A percentile compares a stretch with the other conserved stretches of the same genome.
These are phyloP conservation scores for Endothia cerciana DNA, from an alignment of 2,329 filamentous ascomycete genomes.

Conservation along the genomic window DNA sequence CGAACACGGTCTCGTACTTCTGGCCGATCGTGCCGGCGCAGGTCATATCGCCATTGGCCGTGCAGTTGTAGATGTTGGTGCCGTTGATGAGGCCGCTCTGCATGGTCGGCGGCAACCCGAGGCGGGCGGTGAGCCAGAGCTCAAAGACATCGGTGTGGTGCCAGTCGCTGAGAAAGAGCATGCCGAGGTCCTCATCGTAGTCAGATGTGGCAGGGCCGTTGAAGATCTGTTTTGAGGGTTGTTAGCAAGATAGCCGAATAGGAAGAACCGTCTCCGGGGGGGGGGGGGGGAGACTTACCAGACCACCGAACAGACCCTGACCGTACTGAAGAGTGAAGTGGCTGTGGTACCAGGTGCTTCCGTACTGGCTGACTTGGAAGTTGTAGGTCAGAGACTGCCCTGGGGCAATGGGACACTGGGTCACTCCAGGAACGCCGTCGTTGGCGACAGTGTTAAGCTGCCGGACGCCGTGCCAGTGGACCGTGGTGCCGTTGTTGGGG, in stretches of 20 bases:
- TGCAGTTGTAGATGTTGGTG: constrained; percentile 30
- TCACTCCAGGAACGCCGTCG: constrained; percentile 48
- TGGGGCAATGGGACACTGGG: constrained; percentile 47
- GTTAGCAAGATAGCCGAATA: background rate
- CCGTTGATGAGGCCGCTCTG: constrained; percentile 31
- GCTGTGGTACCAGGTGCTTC: constrained; percentile 44
- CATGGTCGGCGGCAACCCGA: constrained; percentile 32
- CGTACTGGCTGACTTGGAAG: constrained; percentile 41
- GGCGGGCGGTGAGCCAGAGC: constrained; percentile 31
- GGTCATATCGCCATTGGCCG: constrained; percentile 5
- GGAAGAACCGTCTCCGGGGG: background rate
- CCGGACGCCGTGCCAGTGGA: constrained; percentile 54
- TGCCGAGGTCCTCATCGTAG: constrained; percentile 55
- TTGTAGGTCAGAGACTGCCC: constrained; percentile 39
- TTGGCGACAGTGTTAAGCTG: constrained; percentile 47
- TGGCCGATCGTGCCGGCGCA: constrained; percentile 33
- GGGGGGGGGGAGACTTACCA: constrained; percentile 5
- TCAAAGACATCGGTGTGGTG: constrained; percentile 40
- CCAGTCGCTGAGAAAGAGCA: constrained; percentile 55
- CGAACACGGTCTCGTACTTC: constrained; percentile 37
- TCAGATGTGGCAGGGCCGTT: constrained; percentile 48
- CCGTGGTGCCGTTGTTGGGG: constrained; percentile 43
- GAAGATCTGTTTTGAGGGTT: constrained; percentile 42
- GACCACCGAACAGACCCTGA: constrained; percentile 50
- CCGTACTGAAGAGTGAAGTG: constrained; percentile 41